Base-by-base conservation (phyloP, 2,329 filamentous ascomycete species). In the Alternaria brassicae region DNA sequence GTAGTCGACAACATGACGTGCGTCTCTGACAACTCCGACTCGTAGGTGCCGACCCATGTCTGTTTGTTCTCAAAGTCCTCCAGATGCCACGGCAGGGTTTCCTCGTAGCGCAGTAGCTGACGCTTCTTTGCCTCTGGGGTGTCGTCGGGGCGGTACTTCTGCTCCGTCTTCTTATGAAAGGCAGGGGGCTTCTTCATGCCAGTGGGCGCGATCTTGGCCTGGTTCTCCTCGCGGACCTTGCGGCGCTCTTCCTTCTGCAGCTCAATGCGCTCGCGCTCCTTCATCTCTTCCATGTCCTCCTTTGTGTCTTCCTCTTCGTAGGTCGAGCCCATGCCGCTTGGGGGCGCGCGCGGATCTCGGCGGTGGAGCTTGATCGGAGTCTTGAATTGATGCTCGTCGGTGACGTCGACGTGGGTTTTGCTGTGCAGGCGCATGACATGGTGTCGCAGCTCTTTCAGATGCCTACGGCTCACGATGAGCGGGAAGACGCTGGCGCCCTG, bases 41-140 rank as follows among this genome's bases (percentile, higher is more conserved):
- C 91, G 69, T 98, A 97, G 56, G 89, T 91, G 42, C 93, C 95
- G 32, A 95, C 89, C 92, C 93, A 98, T 3, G 91, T 91, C 70
- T 97, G 94, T 77, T 94, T 97, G 65, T 93, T 92, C 72, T 99
- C 94, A 39, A 93, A 96, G 76, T 99, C 95, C 75, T 99, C 95
- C 34, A 99, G 79, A 76, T 97, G 93, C 95, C 95, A 99, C 6
- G 95, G 95, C 49, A 97, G 82, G 4, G 94, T 92, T 77, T 99
- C 95, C 76, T 98, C 95, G 67, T 98, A 99, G 63, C 93, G 86
- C 40, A 89, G 80, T 59, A 86, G 82, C 40, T 84, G 82, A 49
- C 81, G 81, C 59, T 90, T 79, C 87, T 88, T 81, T 84, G 96
- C 84, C 85, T 95, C 81, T 80, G 85, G 85, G 2, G 87, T 88